Base-by-base conservation (phyloP, 495 filamentous ascomycete species). In the Lophiostoma macrostomum region DNA sequence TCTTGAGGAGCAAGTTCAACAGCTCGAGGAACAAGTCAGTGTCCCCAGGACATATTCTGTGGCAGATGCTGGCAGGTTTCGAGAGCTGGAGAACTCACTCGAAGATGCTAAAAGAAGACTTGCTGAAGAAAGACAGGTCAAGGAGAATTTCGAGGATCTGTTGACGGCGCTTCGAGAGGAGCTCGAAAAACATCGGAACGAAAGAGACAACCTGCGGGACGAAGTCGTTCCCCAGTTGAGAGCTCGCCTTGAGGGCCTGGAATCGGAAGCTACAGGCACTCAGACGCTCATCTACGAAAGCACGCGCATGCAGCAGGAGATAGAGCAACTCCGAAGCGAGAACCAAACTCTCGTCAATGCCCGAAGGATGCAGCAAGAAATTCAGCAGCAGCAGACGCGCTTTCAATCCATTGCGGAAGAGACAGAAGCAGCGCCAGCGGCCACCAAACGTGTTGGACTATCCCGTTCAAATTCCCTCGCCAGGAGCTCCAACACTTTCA, bases 101-200 rank as follows among this genome's bases (percentile, higher is more conserved):
- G 89, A 96, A 51, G 87, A 90, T 52, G 76, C 88, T 43, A 80
- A 85, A 40, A 80, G 93, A 52, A 85, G 87, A 62, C 76, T 97
- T 14, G 75, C 78, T 3, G 90, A 96, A 64, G 94, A 98, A 70
- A 78, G 87, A 25, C 82, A 87, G 66, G 81, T 85, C 52, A 96
- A 95, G 65, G 87, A 89, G 66, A 97, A 93, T 60, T 93, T 96
- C 63, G 90, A 96, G 66, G 91, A 95, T 66, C 75, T 97, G 31
- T 75, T 96, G 25, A 81, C 81, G 8, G 93, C 88, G 19, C 80
- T 97, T 62, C 84, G 86, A 52, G 77, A 82, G 2, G 90, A 98
- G 63, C 73, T 96, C 8, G 82, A 88, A 60, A 85, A 84, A 58
- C 80, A 90, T 48, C 79, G 85, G 14, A 88, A 95, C 53, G 93